Base-by-base conservation (phyloP, 345 rosid genomes). In the Euphorbia tirucalli region DNA sequence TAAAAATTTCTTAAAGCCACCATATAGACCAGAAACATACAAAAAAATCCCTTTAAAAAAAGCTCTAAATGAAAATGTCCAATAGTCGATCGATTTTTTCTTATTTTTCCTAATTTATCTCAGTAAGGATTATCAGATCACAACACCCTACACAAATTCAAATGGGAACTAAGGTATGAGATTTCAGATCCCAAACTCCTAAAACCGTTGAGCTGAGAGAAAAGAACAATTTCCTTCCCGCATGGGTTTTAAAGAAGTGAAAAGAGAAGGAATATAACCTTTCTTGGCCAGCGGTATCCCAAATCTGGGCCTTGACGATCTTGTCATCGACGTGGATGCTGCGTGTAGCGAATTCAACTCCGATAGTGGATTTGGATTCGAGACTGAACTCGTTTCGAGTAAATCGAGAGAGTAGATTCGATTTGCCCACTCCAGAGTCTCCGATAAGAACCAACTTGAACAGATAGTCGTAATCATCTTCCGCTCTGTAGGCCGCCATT, bases 271-370 rank as follows among this genome's bases (percentile, higher is more conserved):
- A 9, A 11, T 27, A 19, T 19, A 71, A 19, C 94, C 94, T 89
- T 69, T 91, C 94, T 72, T 89, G 94, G 49, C 96, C 93, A 25
- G 93, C 93, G 30, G 93, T 90, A 75, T 90, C 96, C 96, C 93
- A 90, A 86, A 90, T 89, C 89, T 91, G 94, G 49, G 94, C 92
- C 76, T 91, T 91, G 75, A 91, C 88, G 75, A 87, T 71, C 83
- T 91, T 91, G 37, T 87, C 94, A 15, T 87, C 91, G 77, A 91
- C 91, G 28, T 79, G 87, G 68, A 91, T 81, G 75, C 91, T 91
- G 55, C 91, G 82, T 74, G 94, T 91, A 24, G 94, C 97, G 81
- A 91, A 91, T 73, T 91, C 97, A 24, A 91, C 97, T 3, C 94
- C 97, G 69, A 89, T 89, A 11, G 92, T 91, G 71, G 94, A 89